These are phyloP conservation scores for Ustilago xerochloae DNA, from an alignment of 1,284 basidiomycete species.

Conservation along the genomic window DNA sequence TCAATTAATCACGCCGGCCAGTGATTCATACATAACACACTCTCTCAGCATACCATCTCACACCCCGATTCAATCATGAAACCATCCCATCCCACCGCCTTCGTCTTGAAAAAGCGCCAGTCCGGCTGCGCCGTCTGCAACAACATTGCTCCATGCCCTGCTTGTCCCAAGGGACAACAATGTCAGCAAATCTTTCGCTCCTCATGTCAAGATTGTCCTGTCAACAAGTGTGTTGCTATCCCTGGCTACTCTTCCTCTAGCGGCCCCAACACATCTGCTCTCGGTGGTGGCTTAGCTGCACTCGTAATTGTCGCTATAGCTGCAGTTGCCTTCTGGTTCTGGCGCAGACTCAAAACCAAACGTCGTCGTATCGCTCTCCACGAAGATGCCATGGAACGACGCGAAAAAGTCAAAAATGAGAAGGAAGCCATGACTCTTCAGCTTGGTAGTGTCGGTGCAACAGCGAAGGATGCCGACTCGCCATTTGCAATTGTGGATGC, in stretches of 20 bases:
- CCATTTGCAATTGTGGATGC: slow-evolving; percentile 27
- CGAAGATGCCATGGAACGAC: slow-evolving; percentile 29
- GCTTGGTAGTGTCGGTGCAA: slow-evolving; percentile 15
- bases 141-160: slow-evolving; percentile 46
- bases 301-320: slow-evolving; percentile 30
- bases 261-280: slow-evolving; percentile 27
- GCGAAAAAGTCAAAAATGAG: slow-evolving; percentile 36
- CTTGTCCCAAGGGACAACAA: slow-evolving; percentile 37
- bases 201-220: slow-evolving; percentile 49
- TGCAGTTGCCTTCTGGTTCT: slow-evolving; percentile 36
- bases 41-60: background rate
- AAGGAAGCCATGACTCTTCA: slow-evolving; percentile 43
- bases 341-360: slow-evolving; percentile 29
- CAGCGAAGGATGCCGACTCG: slow-evolving; percentile 5
- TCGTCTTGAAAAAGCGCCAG: slow-evolving; percentile 42
- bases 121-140: slow-evolving; percentile 36
- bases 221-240: slow-evolving; percentile 47
- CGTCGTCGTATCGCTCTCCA: slow-evolving; percentile 38
- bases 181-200: slow-evolving; percentile 50
- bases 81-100: slow-evolving; percentile 26
- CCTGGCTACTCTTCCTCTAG: slow-evolving; percentile 5
- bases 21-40: background rate
- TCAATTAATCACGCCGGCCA: background rate
- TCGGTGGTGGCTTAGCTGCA: slow-evolving; percentile 48
- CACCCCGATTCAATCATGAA: slow-evolving; percentile 5